Evolutionary conservation across 2,329 filamentous ascomycete species (phyloP).

Genomic region (Fusarium cicatricum): DNA sequence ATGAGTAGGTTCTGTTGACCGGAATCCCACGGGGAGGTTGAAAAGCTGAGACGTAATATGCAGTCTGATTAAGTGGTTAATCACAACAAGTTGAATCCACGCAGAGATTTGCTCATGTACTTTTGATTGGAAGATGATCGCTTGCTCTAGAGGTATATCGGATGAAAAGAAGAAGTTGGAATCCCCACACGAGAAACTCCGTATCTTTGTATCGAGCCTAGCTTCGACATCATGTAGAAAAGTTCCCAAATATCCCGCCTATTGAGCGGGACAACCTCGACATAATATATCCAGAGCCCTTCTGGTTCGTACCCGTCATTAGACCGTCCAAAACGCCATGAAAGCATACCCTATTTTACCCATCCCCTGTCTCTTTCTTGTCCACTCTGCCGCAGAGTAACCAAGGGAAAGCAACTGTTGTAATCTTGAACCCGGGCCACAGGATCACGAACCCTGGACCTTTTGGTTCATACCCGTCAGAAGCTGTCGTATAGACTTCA

Average conservation of each 20-base stretch:
- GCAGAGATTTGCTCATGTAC: conserved; percentile 16
- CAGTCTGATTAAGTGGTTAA: not conserved
- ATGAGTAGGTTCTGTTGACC: conserved; percentile 9
- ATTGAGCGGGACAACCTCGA: conserved; percentile 16
- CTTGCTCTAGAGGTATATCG: conserved; percentile 42
- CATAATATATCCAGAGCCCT: conserved; percentile 31
- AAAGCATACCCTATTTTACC: conserved; percentile 27
- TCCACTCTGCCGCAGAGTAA: not conserved
- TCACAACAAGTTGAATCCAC: conserved; percentile 1
- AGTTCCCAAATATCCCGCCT: conserved; percentile 2
- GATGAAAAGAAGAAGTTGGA: conserved; percentile 28
- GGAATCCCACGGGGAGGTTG: not conserved
- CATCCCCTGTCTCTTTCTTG: conserved; percentile 14
- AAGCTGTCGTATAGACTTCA: conserved; percentile 51
- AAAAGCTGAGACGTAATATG: not conserved
- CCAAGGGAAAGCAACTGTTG: not conserved
- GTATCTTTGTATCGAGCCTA: conserved; percentile 19
- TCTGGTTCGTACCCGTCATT: conserved; percentile 38
- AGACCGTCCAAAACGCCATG: conserved; percentile 40
- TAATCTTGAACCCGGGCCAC: not conserved
- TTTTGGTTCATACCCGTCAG: conserved; percentile 53
- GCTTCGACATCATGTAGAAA: conserved; percentile 7
- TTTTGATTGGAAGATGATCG: conserved; percentile 32
- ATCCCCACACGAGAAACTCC: conserved; percentile 32
- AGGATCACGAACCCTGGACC: conserved; percentile 34